Conservation (phyloP, 164 flowering plant genomes). For the Tetrastigma voinierianum region DNA sequence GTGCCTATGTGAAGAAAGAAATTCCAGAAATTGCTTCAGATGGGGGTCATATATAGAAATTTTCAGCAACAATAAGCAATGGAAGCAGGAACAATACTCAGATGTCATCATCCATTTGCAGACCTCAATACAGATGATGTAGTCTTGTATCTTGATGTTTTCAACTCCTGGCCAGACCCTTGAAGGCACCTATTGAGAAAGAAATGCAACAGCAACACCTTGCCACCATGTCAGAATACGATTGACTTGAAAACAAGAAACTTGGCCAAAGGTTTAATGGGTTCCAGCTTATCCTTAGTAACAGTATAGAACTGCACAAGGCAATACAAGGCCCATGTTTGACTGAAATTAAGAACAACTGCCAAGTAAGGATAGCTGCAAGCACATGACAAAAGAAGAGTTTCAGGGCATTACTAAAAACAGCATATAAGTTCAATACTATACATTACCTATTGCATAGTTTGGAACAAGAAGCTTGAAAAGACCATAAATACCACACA, state of each 20-base stretch:
- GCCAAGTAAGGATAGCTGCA: slow-evolving; percentile 98
- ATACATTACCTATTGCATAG: too few relatives aligned
- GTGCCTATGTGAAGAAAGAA: too few relatives aligned
- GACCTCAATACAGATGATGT: slow-evolving; percentile 96
- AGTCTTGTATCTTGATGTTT: slow-evolving; percentile 91
- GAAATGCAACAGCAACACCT: slow-evolving; percentile 90
- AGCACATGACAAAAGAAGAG: slow-evolving; percentile 10
- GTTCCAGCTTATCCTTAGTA: slow-evolving; percentile 77
- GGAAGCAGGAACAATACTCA: not conserved
- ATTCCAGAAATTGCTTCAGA: too few relatives aligned
- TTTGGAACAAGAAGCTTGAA: too few relatives aligned
- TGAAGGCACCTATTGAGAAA: slow-evolving; percentile 88
- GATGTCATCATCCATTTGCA: slow-evolving; percentile 4
- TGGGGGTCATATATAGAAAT: too few relatives aligned
- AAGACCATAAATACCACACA: too few relatives aligned
- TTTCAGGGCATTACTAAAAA: slow-evolving; percentile 2
- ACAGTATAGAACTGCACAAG: slow-evolving; percentile 93
- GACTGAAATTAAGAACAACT: slow-evolving; percentile 91
- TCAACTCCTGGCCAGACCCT: slow-evolving; percentile 88
- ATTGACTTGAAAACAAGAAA: slow-evolving; percentile 92
- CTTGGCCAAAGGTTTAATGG: slow-evolving; percentile 93
- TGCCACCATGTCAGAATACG: slow-evolving; percentile 99
- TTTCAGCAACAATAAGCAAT: too few relatives aligned
- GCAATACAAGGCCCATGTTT: slow-evolving; percentile 98
- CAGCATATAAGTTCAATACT: too few relatives aligned